These are phyloP conservation scores for Collybia sp. DNA, from an alignment of 768 basidiomycete genomes.

Conservation along the genomic window DNA sequence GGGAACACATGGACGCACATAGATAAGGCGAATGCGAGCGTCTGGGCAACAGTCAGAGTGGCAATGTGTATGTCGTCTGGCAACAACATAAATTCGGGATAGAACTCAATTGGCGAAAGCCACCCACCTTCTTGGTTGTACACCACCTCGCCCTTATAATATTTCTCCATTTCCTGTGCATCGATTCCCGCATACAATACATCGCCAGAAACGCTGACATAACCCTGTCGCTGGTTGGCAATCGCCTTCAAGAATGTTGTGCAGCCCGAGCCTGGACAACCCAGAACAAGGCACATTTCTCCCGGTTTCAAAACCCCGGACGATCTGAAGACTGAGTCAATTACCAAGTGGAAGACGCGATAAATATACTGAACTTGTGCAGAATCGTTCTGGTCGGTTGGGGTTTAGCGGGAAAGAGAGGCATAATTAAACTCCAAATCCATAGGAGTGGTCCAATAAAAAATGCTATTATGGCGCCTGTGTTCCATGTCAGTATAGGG, in stretches of 20 bases:
- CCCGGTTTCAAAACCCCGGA: conserved; percentile 71
- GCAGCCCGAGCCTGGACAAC: conserved; percentile 83
- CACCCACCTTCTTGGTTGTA: conserved; percentile 69
- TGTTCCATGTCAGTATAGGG: not conserved
- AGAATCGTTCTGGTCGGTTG: conserved; percentile 48
- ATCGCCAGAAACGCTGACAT: conserved; percentile 57
- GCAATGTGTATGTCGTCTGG: conserved; percentile 79
- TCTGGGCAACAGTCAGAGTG: conserved; percentile 77
- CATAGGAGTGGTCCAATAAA: conserved; percentile 47
- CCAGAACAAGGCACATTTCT: conserved; percentile 85
- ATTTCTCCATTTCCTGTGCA: conserved; percentile 69
- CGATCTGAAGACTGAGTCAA: conserved; percentile 29
- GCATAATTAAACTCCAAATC: conserved; percentile 36
- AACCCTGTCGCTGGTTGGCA: conserved; percentile 70
- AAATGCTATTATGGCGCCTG: conserved; percentile 51
- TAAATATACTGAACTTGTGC: conserved; percentile 39
- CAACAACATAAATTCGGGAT: conserved; percentile 2
- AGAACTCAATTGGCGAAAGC: not conserved
- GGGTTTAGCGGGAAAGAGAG: conserved; percentile 31
- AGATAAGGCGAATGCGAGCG: conserved; percentile 65
- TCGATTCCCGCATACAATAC: conserved; percentile 82
- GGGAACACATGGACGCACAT: conserved; percentile 28
- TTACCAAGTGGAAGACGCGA: not conserved
- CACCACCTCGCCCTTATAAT: conserved; percentile 75
- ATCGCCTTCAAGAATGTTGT: conserved; percentile 83